Conservation (phyloP, 129 eudicot genomes). For the Apium graveolens region DNA sequence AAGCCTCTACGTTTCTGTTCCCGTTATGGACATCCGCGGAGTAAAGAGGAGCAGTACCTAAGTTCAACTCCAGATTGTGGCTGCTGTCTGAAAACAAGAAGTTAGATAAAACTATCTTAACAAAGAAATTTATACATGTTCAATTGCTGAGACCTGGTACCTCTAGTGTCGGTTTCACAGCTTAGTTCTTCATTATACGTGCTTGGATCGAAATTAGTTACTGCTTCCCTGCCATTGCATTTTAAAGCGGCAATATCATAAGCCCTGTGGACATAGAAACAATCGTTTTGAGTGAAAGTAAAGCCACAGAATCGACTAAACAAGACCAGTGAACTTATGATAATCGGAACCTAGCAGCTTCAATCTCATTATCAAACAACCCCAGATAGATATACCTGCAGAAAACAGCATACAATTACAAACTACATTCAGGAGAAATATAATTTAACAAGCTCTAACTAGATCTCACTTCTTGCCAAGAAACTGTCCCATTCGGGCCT, state of each 20-base stretch:
- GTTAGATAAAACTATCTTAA: not conserved
- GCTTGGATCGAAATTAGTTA: slow-evolving; percentile 67
- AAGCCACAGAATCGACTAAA: not conserved
- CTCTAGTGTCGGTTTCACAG: slow-evolving; percentile 31
- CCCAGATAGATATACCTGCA: slow-evolving; percentile 16
- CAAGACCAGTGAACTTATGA: not conserved
- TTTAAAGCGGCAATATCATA: slow-evolving; percentile 73
- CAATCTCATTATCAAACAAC: slow-evolving; percentile 12
- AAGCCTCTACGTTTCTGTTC: slow-evolving; percentile 15
- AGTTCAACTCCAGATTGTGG: slow-evolving; percentile 41
- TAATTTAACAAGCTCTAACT: not conserved
- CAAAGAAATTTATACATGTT: not conserved
- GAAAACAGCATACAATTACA: not conserved
- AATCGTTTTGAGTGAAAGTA: not conserved
- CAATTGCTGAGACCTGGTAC: slow-evolving; percentile 14
- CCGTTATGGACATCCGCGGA: slow-evolving; percentile 9
- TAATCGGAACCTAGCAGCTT: slow-evolving; percentile 10
- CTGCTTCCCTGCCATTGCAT: slow-evolving; percentile 73
- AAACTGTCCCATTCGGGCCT: slow-evolving; percentile 56
- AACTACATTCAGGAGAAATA: not conserved
- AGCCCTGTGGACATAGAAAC: slow-evolving; percentile 39
- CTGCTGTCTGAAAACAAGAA: slow-evolving; percentile 16
- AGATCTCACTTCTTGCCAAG: slow-evolving; percentile 43
- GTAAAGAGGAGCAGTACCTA: slow-evolving; percentile 54
- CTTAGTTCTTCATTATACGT: slow-evolving; percentile 33